Conservation (phyloP, 148 eudicot species). For the Silene conica region DNA sequence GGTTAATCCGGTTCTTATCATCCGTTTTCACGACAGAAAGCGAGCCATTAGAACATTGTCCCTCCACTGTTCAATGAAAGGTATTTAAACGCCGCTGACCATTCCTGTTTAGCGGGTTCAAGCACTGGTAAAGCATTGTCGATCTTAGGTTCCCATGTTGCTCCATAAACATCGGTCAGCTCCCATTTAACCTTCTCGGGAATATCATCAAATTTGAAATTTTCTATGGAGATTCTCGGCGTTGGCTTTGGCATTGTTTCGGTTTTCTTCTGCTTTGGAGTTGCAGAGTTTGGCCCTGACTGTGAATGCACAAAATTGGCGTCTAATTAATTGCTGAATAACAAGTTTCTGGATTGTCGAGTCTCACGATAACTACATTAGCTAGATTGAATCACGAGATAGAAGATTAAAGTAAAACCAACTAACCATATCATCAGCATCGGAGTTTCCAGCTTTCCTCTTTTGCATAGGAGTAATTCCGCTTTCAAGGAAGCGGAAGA, state of each 20-base stretch:
- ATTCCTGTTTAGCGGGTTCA: conserved; percentile 34
- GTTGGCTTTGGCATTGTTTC: conserved; percentile 8
- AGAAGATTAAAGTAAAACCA: background rate
- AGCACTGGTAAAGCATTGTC: conserved; percentile 29
- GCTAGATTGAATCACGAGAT: too few species aligned
- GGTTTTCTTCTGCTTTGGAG: conserved; percentile 19
- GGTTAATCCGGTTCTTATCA: background rate
- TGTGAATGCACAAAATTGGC: conserved; percentile 12
- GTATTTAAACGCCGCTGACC: conserved; percentile 40
- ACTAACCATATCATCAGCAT: conserved; percentile 39
- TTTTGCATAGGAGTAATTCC: conserved; percentile 28
- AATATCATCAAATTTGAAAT: conserved; percentile 41
- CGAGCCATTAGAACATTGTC: background rate
- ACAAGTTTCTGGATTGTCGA: background rate
- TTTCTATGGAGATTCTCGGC: conserved; percentile 1
- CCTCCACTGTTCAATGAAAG: conserved; percentile 22
- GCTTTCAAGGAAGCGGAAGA: conserved; percentile 39
- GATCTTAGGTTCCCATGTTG: conserved; percentile 34
- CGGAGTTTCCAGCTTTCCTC: conserved; percentile 26
- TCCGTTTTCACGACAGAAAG: background rate
- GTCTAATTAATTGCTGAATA: conserved; percentile 1
- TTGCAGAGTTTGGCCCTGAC: conserved; percentile 13
- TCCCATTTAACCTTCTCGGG: conserved; percentile 45
- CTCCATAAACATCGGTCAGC: conserved; percentile 30
- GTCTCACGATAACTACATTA: background rate